Evolutionary conservation across 441 rosid species (phyloP).

Genomic region (Adansonia grandidieri): DNA sequence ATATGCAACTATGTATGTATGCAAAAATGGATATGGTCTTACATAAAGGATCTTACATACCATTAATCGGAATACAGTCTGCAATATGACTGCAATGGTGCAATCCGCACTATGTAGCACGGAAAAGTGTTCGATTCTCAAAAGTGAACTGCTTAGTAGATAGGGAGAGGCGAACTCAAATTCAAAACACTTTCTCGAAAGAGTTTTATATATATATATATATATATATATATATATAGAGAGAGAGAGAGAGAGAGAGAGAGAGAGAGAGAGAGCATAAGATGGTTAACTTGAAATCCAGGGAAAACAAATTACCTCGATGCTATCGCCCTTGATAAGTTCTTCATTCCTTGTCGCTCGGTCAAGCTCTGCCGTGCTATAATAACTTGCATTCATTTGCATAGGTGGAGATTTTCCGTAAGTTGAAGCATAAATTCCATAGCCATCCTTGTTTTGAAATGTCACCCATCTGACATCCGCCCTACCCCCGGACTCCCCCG

Average conservation of each 20-base stretch:
- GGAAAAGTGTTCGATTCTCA: constrained; percentile 8
- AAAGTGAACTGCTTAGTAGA: background rate
- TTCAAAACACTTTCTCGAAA: too few relatives aligned
- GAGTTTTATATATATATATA: background rate
- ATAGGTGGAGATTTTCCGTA: constrained; percentile 80
- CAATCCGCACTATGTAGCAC: background rate
- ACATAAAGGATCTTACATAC: too few relatives aligned
- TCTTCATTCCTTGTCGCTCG: constrained; percentile 76
- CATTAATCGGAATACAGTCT: background rate
- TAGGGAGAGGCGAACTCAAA: too few relatives aligned
- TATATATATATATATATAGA: too few relatives aligned
- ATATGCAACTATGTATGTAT: too few relatives aligned
- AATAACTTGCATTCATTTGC: constrained; percentile 95
- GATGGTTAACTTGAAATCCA: background rate
- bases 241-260: background rate
- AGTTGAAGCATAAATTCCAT: constrained; percentile 81
- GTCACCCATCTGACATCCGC: constrained; percentile 97
- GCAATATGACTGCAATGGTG: background rate
- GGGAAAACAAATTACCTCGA: constrained; percentile 60
- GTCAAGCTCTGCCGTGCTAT: constrained; percentile 67
- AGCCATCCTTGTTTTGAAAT: constrained; percentile 68
- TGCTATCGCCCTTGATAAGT: constrained; percentile 66
- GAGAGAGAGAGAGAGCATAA: background rate
- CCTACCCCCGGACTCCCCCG: constrained; percentile 87
- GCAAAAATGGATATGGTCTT: too few relatives aligned